phyloP scores from a whole-genome alignment of 129 eudicot genomes.

The Smallanthus sonchifolius region DNA sequence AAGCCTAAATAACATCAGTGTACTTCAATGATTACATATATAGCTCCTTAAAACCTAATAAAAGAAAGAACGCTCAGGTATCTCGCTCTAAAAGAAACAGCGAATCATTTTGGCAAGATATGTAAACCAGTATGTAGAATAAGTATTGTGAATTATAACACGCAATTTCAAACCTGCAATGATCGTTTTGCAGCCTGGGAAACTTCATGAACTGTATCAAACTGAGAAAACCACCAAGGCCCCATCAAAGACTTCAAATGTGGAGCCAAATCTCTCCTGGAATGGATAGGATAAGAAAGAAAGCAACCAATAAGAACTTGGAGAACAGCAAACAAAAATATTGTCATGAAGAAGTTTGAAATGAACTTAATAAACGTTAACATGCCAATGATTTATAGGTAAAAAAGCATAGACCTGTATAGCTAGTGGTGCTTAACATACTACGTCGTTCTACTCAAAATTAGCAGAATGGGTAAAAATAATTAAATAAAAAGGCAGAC shows the following conservation, averaged over 20 bases:
- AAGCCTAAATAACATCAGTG: not conserved
- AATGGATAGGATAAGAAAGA: slow-evolving; percentile 10
- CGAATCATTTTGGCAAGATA: slow-evolving; percentile 1
- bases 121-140: not conserved
- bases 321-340: slow-evolving; percentile 4
- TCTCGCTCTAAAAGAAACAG: not conserved
- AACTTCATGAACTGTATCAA: slow-evolving; percentile 83
- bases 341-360: not conserved
- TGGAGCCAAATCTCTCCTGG: slow-evolving; percentile 90
- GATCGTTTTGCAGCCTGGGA: slow-evolving; percentile 94
- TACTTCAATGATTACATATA: not conserved
- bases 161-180: slow-evolving; percentile 57
- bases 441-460: not conserved
- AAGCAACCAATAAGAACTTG: not conserved
- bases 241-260: slow-evolving; percentile 92
- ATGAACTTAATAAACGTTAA: not conserved
- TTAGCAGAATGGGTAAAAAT: not conserved
- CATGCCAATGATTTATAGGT: not conserved
- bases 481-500: not conserved
- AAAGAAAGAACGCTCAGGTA: not conserved
- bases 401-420: not conserved
- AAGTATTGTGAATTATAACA: slow-evolving; percentile 9
- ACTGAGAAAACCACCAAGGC: slow-evolving; percentile 99
- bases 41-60: not conserved
- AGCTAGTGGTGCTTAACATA: not conserved